Evolutionary conservation across 441 rosid species (phyloP).

Genomic region (Euphorbia schlechtendalii): DNA sequence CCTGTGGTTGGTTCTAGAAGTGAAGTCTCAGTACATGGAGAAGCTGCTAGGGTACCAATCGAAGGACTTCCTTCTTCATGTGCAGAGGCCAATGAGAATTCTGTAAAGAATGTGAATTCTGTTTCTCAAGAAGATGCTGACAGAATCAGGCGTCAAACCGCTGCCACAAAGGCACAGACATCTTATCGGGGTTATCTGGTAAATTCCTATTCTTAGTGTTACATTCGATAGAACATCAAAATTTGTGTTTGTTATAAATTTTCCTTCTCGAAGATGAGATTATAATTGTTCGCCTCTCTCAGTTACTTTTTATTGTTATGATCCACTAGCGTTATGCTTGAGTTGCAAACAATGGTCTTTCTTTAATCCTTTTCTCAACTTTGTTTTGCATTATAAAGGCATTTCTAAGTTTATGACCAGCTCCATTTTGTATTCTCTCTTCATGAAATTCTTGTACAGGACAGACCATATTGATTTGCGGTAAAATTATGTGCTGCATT

Average conservation of each 20-base stretch:
- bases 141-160: constrained; percentile 42
- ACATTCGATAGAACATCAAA: not conserved
- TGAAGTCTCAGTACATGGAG: constrained; percentile 26
- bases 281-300: not conserved
- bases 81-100: constrained; percentile 21
- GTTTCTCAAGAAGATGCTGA: constrained; percentile 39
- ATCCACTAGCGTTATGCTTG: not conserved
- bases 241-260: not conserved
- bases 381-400: not conserved
- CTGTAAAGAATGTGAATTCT: constrained; percentile 12
- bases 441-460: constrained; percentile 1
- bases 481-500: constrained; percentile 6
- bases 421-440: not conserved
- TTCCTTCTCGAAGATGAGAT: not conserved
- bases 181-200: constrained; percentile 82
- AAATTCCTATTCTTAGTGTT: constrained; percentile 13
- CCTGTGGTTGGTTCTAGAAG: constrained; percentile 22
- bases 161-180: constrained; percentile 66
- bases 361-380: not conserved
- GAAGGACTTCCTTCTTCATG: constrained; percentile 23
- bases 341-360: not conserved
- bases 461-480: not conserved
- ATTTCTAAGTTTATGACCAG: not conserved
- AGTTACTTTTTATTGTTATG: not conserved
- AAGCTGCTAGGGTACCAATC: constrained; percentile 23